Base-by-base conservation (phyloP, 2,329 filamentous ascomycete species). In the Neofusicoccum laricinum region DNA sequence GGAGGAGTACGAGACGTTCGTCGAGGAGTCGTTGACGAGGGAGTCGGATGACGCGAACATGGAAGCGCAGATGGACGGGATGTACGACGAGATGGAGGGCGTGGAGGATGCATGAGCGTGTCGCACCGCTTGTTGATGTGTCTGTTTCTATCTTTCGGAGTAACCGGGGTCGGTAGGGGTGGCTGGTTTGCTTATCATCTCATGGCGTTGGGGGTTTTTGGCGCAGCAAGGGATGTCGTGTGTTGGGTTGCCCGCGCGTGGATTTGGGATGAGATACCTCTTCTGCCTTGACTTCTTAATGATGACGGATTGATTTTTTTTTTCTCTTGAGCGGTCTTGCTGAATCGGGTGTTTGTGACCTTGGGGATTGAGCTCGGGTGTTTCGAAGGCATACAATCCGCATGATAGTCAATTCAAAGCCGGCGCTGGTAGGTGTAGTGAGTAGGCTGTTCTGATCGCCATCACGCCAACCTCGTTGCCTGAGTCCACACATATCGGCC, bases 1-100 rank as follows among this genome's bases (percentile, higher is more conserved):
- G 62, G 94, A 97, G 75, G 92, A 95, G 72, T 98, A 97, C 76
- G 95, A 99, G 79, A 88, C 89, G 64, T 97, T 97, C 74, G 92
- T 97, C 6, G 89, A 91, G 2, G 91, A 96, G 69, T 94, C 98
- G 88, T 97, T n/a, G 92, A 96, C 80, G 72, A 72, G 25, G 48
- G 82, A 84, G 71, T 85, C 80, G 71, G 78, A 79, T 68, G 84
- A 84, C 71, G 72, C 85, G 67, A 81, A 81, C 59, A 66, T 68
- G 58, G 32, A 45, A 69, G 69, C 76, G 64, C 70, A 73, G 36
- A 70, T 66, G 30, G 70, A 73, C 3, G 25, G 25, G 12, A 70
- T 73, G 63, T 69, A 73, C 21, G 69, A 76, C 65, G 70, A 73
- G 38, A 71, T 67, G 40, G 69, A 73, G 45, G 64, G 50, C 7